Conservation (phyloP, 441 rosid species). For the Populus trichocarpa region DNA sequence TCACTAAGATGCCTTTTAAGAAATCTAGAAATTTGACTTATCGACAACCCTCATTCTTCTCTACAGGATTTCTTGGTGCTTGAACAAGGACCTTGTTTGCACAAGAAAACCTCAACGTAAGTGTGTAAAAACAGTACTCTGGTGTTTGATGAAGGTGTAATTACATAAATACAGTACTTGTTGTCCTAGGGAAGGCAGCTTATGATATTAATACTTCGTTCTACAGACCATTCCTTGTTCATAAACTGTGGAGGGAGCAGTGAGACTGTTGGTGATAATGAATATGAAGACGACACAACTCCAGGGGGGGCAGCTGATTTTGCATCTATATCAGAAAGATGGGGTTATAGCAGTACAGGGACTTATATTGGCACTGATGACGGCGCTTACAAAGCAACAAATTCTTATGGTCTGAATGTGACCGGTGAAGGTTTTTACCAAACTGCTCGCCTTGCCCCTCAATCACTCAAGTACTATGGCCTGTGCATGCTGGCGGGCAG, state of each 20-base stretch:
- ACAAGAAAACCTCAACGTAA: slow-evolving; percentile 44
- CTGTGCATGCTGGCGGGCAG: slow-evolving; percentile 54
- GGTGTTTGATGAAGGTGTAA: background rate
- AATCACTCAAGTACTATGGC: slow-evolving; percentile 74
- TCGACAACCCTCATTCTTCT: background rate
- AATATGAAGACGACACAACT: slow-evolving; percentile 50
- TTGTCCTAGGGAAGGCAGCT: background rate
- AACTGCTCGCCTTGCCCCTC: slow-evolving; percentile 72
- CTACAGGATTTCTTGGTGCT: background rate
- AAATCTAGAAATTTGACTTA: background rate
- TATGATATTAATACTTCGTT: background rate
- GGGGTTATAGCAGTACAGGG: slow-evolving; percentile 85
- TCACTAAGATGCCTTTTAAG: slow-evolving; percentile 20
- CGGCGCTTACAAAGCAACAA: slow-evolving; percentile 20
- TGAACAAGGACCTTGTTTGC: slow-evolving; percentile 18
- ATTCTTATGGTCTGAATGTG: slow-evolving; percentile 25
- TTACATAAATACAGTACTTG: background rate
- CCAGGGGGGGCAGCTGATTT: slow-evolving; percentile 31
- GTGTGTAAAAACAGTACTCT: background rate
- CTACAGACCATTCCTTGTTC: slow-evolving; percentile 58
- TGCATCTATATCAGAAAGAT: slow-evolving; percentile 23
- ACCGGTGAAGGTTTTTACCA: slow-evolving; percentile 31
- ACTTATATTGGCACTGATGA: slow-evolving; percentile 15
- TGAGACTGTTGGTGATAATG: slow-evolving; percentile 15
- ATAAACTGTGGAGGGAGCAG: slow-evolving; percentile 73